phyloP scores from a whole-genome alignment of 495 filamentous ascomycete genomes.

The Aspergillus avenaceus region DNA sequence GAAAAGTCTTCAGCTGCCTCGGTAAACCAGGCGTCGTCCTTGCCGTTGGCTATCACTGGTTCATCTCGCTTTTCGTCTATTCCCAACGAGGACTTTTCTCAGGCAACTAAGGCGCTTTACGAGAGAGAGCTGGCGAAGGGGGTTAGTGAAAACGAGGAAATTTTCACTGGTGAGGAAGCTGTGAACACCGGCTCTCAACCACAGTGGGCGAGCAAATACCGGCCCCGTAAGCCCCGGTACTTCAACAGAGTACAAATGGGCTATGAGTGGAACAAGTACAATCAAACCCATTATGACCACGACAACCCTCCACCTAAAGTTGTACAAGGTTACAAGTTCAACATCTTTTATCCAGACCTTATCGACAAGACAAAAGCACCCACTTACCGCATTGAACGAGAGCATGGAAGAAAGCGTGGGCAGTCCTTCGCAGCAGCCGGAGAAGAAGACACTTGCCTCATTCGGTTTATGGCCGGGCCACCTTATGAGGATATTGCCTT shows the following conservation, averaged over 20 bases:
- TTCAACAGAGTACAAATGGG: slow-evolving; percentile 99
- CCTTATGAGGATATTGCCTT: slow-evolving; percentile 98
- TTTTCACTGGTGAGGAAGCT: slow-evolving; percentile 88
- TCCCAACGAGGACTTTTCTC: slow-evolving; percentile 81
- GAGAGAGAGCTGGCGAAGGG: slow-evolving; percentile 92
- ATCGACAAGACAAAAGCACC: slow-evolving; percentile 93
- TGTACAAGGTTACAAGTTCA: slow-evolving; percentile 98
- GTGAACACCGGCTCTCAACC: slow-evolving; percentile 61
- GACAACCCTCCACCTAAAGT: slow-evolving; percentile 98
- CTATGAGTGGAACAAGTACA: slow-evolving; percentile 99
- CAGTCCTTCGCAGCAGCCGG: slow-evolving; percentile 94
- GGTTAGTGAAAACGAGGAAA: slow-evolving; percentile 90
- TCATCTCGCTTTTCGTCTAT: slow-evolving; percentile 70
- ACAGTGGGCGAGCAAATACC: slow-evolving; percentile 85
- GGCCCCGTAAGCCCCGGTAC: slow-evolving; percentile 90
- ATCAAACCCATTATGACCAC: slow-evolving; percentile 99
- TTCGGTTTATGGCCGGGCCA: slow-evolving; percentile 91
- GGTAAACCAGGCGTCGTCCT: slow-evolving; percentile 25
- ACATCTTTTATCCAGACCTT: slow-evolving; percentile 98
- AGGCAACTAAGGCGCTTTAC: slow-evolving; percentile 86
- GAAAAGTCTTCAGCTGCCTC: slow-evolving; percentile 42
- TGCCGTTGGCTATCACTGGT: slow-evolving; percentile 37
- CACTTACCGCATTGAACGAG: slow-evolving; percentile 90
- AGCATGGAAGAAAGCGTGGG: slow-evolving; percentile 80
- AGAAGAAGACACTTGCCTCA: slow-evolving; percentile 95